Evolutionary conservation across 139 green algal species (phyloP), one percentile per base, ranked within the genome.

Genomic region (Chlamydomonas urium): DNA sequence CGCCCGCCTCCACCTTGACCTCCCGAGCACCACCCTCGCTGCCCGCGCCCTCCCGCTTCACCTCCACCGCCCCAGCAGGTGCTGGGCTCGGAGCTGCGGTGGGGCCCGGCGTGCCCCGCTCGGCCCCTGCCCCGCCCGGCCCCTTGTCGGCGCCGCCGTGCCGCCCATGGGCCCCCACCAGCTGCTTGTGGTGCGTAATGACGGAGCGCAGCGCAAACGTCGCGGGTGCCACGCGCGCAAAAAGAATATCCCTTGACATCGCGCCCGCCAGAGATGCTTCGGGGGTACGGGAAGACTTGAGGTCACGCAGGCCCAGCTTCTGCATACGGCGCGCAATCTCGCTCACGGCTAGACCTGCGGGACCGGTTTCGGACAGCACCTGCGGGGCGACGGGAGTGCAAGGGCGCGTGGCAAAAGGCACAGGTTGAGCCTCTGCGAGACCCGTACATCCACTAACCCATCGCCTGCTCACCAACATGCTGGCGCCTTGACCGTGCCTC

Each of bases 301-400:
- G 81, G 78, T 96, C 90, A 0, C 93, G 78, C 68, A 96, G 79
- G 24, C 91, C 88, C n/a, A 65, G 47, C 42, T 78, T 67, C 68
- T 94, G 82, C 38, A 97, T 96, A 35, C 79, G 80, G 4, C 77
- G 71, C 2, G 87, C 87, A 61, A 97, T 89, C 61, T 96, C 89
- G 1, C 70, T 32, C n/a, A 90, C 75, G 4, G 56, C 28, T 74
- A 97, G 61, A 6, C 92, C 92, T 35, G 87, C 80, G 1, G 86
- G 78, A 0, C 88, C 92, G 4, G 71, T 78, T 42, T 89, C 84
- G 14, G 84, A 67, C 70, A 97, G 82, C 65, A 95, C 87, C 76
- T 79, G 48, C 38, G n/a, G 66, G 19, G 67, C n/a, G n/a, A n/a
- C n/a, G n/a, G n/a, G n/a, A n/a, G n/a, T n/a, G n/a, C n/a, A n/a